Percentiles rank a stretch among this genome's conserved stretches.
Evolutionary conservation across 2,329 filamentous ascomycete genomes (phyloP).

Genomic region (Orbilia quercus): DNA sequence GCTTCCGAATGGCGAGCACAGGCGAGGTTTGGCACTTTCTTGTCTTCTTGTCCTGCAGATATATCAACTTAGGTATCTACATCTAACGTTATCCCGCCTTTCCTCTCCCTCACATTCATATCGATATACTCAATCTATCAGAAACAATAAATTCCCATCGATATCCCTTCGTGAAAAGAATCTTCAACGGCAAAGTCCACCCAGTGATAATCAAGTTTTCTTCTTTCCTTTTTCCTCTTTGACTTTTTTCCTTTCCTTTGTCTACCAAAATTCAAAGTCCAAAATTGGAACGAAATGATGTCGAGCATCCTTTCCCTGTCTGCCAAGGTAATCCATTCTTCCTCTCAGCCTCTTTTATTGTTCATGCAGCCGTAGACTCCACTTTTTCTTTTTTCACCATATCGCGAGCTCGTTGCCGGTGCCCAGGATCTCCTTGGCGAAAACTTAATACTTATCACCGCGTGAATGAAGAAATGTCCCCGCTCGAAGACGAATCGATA

Average conservation of each 20-base stretch:
- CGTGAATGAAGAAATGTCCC: not conserved
- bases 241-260: too few relatives aligned
- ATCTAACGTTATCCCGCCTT: not conserved
- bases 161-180: not conserved
- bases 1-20: conserved; percentile 38
- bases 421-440: not conserved
- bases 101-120: not conserved
- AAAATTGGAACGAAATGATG: conserved; percentile 21
- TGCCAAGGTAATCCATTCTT: conserved; percentile 7
- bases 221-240: too few relatives aligned
- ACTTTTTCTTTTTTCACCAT: conserved; percentile 7
- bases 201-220: conserved; percentile 5
- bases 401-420: not conserved
- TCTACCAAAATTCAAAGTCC: conserved; percentile 21
- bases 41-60: not conserved
- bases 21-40: not conserved
- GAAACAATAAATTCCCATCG: not conserved
- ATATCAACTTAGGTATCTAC: not conserved
- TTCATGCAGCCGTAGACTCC: conserved; percentile 5
- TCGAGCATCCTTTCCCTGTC: not conserved
- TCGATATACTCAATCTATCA: not conserved
- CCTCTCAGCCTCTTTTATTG: conserved; percentile 4
- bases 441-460: not conserved
- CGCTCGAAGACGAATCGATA: not conserved
- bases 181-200: not conserved